phyloP scores from a whole-genome alignment of 768 basidiomycete species.

The Rhodotorula kratochvilovae region DNA sequence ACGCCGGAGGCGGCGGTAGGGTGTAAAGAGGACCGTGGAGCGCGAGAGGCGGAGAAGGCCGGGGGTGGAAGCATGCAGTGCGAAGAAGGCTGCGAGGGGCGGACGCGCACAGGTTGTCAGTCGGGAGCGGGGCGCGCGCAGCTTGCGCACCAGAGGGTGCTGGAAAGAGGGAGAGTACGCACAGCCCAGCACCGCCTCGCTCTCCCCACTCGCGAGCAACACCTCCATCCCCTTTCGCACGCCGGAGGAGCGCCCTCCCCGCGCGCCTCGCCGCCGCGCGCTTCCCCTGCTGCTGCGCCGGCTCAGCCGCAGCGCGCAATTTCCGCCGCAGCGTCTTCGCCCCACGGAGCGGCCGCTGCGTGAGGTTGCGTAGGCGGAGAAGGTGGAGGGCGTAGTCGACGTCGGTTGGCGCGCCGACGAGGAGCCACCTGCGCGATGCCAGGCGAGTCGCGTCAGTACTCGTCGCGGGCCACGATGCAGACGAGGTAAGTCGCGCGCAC shows the following conservation, averaged over 20 bases:
- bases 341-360: constrained; percentile 10
- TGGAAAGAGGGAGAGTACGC: too few relatives aligned
- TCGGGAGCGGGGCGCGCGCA: too few relatives aligned
- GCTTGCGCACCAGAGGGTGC: too few relatives aligned
- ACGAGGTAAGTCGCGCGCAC: too few relatives aligned
- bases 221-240: not conserved
- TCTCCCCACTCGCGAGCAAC: not conserved
- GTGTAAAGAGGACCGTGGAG: constrained; percentile 5
- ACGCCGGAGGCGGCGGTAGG: constrained; percentile 9
- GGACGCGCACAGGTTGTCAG: too few relatives aligned
- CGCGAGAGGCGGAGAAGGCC: constrained; percentile 20
- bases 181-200: not conserved
- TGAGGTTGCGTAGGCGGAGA: constrained; percentile 9
- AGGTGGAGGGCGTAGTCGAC: constrained; percentile 28
- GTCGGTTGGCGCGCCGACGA: constrained; percentile 22
- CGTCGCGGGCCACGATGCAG: too few relatives aligned
- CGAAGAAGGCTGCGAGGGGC: constrained; percentile 28
- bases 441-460: not conserved
- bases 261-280: not conserved
- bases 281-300: not conserved
- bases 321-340: constrained; percentile 15
- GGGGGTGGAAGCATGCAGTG: constrained; percentile 18
- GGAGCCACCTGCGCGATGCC: constrained; percentile 23
- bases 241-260: not conserved
- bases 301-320: not conserved